phyloP scores from a whole-genome alignment of 116 monocot genomes.

The Dioscorea cayenensis region DNA sequence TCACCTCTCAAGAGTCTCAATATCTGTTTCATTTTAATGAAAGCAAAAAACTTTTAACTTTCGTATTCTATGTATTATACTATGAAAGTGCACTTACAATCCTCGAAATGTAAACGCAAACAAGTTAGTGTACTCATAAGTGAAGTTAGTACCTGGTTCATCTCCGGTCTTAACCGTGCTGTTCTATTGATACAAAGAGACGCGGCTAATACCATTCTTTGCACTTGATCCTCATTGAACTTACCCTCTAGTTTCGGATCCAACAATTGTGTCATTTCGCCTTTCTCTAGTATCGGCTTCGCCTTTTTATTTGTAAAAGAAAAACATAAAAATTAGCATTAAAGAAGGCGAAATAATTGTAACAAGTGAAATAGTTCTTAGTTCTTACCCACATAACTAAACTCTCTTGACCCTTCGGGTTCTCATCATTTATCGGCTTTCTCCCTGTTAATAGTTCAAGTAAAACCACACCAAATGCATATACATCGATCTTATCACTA shows the following conservation, averaged over 20 bases:
- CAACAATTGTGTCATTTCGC: constrained; percentile 39
- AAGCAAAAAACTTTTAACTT: not conserved
- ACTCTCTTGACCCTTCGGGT: constrained; percentile 72
- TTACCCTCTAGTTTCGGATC: constrained; percentile 54
- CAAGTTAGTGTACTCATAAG: too few relatives aligned
- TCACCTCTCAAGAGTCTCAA: constrained; percentile 48
- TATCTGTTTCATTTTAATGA: constrained; percentile 19
- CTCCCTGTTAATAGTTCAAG: constrained; percentile 83
- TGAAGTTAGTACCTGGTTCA: constrained; percentile 41
- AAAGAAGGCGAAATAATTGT: not conserved
- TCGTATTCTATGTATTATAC: too few relatives aligned
- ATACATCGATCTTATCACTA: constrained; percentile 84
- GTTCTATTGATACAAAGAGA: constrained; percentile 53
- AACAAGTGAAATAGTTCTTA: not conserved
- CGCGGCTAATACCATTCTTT: constrained; percentile 58
- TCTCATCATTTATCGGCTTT: constrained; percentile 60
- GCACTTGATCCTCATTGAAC: constrained; percentile 47
- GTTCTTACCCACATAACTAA: constrained; percentile 91
- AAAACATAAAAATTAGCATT: not conserved
- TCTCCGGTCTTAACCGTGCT: constrained; percentile 58
- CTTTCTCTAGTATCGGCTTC: constrained; percentile 46
- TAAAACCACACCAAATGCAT: constrained; percentile 87
- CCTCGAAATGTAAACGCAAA: too few relatives aligned
- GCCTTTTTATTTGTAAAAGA: constrained; percentile 23
- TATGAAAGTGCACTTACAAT: too few relatives aligned